Percentiles rank a stretch among this genome's conserved stretches.
phyloP scores from a whole-genome alignment of 371 early-diverging fungal genomes.

The Dichotomocladium elegans region DNA sequence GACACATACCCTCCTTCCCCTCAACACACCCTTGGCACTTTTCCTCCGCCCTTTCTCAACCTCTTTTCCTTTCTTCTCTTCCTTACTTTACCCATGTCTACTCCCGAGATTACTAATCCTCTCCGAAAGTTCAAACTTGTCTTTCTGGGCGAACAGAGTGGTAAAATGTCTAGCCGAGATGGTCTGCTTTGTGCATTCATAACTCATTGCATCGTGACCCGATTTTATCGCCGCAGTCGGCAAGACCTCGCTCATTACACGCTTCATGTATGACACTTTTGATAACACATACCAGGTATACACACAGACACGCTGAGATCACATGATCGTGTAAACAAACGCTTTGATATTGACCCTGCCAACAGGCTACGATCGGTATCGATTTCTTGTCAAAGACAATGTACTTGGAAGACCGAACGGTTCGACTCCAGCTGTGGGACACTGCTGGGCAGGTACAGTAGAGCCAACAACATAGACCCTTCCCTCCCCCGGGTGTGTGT shows the following conservation, averaged over 20 bases:
- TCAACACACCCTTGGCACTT: neutral
- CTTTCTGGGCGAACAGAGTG: conserved; percentile 95
- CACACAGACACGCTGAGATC: neutral
- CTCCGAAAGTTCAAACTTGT: conserved; percentile 89
- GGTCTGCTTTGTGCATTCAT: neutral
- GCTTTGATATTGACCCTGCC: neutral
- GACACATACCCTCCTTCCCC: neutral
- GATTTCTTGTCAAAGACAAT: conserved; percentile 99
- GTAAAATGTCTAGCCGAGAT: conserved; percentile 48
- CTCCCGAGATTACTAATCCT: conserved; percentile 53
- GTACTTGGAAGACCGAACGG: conserved; percentile 91
- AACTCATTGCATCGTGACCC: neutral
- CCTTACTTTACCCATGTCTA: conserved; percentile 14
- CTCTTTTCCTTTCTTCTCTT: conserved; percentile 13
- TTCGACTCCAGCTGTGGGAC: conserved; percentile 99
- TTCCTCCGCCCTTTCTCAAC: neutral
- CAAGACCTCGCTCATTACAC: conserved; percentile 96
- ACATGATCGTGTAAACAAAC: neutral
- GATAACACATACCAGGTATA: conserved; percentile 85
- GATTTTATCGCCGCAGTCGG: conserved; percentile 63
- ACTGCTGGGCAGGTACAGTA: conserved; percentile 95
- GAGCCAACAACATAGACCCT: too few species aligned
- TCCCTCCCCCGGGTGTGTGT: neutral
- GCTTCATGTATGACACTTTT: conserved; percentile 98
- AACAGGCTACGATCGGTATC: conserved; percentile 99